phyloP scores from a whole-genome alignment of 176 grass and related monocot species.

The Saccharum officinarum region DNA sequence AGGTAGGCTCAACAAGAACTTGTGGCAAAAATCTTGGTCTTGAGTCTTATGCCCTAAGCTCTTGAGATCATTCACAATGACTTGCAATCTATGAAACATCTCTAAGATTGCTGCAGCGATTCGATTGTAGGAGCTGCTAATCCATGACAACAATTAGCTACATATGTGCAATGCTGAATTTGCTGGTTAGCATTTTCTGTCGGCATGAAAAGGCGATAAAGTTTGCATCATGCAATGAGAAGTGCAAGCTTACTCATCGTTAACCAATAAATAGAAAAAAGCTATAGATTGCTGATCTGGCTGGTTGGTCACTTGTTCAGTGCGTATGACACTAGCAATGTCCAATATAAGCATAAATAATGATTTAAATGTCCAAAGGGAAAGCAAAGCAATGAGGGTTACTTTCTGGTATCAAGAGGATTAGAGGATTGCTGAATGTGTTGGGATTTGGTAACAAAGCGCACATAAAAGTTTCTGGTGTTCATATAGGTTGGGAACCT shows the following conservation, averaged over 20 bases:
- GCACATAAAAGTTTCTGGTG: background rate
- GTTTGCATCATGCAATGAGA: background rate
- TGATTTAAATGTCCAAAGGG: background rate
- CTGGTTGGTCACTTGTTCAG: background rate
- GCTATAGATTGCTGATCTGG: background rate
- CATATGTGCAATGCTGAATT: background rate
- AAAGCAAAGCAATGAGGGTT: background rate
- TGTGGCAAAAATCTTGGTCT: no score
- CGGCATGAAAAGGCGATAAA: background rate
- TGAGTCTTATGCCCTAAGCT: no score
- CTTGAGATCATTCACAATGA: no score
- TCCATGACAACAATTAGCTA: background rate
- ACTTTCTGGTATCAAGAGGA: background rate
- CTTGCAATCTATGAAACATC: no score
- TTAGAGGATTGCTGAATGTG: background rate
- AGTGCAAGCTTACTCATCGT: constrained; percentile 15
- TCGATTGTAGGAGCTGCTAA: background rate
- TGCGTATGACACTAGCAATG: background rate
- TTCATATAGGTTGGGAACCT: background rate
- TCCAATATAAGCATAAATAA: background rate
- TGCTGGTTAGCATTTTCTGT: background rate
- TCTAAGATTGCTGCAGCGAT: background rate
- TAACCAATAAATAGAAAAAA: background rate
- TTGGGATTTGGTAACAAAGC: background rate
- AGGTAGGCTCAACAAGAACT: no score